phyloP scores from a whole-genome alignment of 2,329 filamentous ascomycete species.

The Xylaria sp. region DNA sequence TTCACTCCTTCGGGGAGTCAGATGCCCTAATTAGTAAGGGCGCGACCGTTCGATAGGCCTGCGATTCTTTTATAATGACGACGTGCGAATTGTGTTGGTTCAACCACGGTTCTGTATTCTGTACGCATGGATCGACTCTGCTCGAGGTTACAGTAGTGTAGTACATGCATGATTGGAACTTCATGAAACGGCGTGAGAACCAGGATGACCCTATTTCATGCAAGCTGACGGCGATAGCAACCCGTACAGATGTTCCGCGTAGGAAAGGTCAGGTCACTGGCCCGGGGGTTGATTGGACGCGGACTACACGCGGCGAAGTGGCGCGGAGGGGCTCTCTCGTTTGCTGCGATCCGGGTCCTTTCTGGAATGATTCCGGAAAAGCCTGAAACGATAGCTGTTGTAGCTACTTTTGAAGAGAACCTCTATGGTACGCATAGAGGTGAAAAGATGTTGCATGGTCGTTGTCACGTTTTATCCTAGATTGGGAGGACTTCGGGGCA shows the following conservation, averaged over 20 bases:
- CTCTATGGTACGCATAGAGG: neutral
- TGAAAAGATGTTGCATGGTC: neutral
- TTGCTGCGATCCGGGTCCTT: neutral
- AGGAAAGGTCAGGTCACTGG: neutral
- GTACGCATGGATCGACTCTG: conserved; percentile 19
- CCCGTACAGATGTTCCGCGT: neutral
- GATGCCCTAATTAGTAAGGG: neutral
- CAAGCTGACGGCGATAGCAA: neutral
- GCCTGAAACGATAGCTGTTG: neutral
- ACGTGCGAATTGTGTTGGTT: neutral
- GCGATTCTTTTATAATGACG: conserved; percentile 3
- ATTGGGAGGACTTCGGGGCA: neutral
- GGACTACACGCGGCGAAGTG: neutral
- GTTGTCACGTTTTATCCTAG: neutral
- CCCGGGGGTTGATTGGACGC: neutral
- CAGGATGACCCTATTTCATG: conserved; percentile 14
- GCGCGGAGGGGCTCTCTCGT: neutral
- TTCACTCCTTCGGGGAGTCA: neutral
- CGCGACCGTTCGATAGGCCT: neutral
- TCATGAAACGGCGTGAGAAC: conserved; percentile 9
- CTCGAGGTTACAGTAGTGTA: neutral
- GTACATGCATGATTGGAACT: conserved; percentile 11
- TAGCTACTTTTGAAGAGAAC: neutral
- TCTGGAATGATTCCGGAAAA: neutral
- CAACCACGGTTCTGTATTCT: neutral